These are phyloP conservation scores for Spizellomyces sp. DNA, from an alignment of 192 early-diverging fungal species.

Conservation along the genomic window DNA sequence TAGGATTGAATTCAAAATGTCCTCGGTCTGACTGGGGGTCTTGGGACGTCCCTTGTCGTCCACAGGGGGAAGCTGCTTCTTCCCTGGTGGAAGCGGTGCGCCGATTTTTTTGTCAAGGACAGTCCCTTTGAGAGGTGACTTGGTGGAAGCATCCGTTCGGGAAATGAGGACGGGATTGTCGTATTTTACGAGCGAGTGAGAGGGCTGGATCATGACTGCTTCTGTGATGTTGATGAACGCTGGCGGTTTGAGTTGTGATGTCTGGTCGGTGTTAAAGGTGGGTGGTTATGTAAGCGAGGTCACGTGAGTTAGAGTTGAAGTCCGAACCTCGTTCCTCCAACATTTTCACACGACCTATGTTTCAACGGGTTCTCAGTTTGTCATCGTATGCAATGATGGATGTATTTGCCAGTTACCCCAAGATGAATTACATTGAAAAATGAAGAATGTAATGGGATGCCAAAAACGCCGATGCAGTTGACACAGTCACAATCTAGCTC, in stretches of 20 bases:
- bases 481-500: neutral
- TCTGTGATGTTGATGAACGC: neutral
- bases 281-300: no score
- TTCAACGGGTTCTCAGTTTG: no score
- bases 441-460: no score
- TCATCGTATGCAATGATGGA: no score
- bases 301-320: no score
- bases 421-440: no score
- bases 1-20: conserved; percentile 64
- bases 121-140: conserved; percentile 32
- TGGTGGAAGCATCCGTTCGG: conserved; percentile 43
- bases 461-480: no score
- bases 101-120: conserved; percentile 20
- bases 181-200: conserved; percentile 55
- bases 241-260: no score
- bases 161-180: conserved; percentile 66
- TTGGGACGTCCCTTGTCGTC: conserved; percentile 61
- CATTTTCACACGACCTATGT: no score
- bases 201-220: neutral
- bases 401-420: no score
- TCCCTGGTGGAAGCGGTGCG: conserved; percentile 16
- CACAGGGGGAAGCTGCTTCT: conserved; percentile 60
- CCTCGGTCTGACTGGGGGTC: conserved; percentile 64
- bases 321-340: no score
- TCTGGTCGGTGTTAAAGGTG: no score